Conservation (phyloP, 2,329 filamentous ascomycete genomes). For the Xylaria sp. region DNA sequence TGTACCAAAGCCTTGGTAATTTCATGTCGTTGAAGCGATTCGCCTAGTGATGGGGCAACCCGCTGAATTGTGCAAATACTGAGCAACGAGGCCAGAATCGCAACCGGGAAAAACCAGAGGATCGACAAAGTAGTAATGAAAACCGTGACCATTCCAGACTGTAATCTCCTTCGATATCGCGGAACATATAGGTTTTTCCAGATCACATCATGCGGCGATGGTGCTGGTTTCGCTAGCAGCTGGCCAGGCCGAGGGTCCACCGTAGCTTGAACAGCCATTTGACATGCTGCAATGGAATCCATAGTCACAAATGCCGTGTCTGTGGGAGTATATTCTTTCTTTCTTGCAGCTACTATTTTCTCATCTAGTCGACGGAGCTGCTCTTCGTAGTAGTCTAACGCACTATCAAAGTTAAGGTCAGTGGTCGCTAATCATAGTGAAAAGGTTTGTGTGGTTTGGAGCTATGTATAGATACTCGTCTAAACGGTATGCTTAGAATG, state of each 20-base stretch:
- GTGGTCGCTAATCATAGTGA: neutral
- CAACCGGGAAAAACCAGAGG: constrained; percentile 85
- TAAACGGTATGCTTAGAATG: neutral
- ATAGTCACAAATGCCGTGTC: constrained; percentile 95
- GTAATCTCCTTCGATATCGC: constrained; percentile 72
- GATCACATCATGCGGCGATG: constrained; percentile 88
- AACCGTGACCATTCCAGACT: constrained; percentile 82
- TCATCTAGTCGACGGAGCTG: constrained; percentile 80
- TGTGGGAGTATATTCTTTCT: constrained; percentile 76
- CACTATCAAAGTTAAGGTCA: constrained; percentile 43
- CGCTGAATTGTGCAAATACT: constrained; percentile 81
- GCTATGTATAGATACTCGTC: neutral
- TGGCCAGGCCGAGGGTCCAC: constrained; percentile 88
- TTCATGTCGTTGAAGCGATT: constrained; percentile 69
- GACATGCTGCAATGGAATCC: constrained; percentile 89
- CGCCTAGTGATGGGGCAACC: constrained; percentile 72
- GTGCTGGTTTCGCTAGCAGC: constrained; percentile 83
- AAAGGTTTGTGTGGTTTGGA: neutral
- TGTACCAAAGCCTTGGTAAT: constrained; percentile 79
- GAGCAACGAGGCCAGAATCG: constrained; percentile 77
- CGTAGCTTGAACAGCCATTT: constrained; percentile 96
- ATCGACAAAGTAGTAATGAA: constrained; percentile 84
- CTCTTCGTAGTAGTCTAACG: constrained; percentile 93
- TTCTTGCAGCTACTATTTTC: constrained; percentile 70
- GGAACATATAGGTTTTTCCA: constrained; percentile 93